A percentile compares a stretch with the other conserved stretches of the same genome.
phyloP scores from a whole-genome alignment of 257 asterid species.

The Primulina huaijiensis region DNA sequence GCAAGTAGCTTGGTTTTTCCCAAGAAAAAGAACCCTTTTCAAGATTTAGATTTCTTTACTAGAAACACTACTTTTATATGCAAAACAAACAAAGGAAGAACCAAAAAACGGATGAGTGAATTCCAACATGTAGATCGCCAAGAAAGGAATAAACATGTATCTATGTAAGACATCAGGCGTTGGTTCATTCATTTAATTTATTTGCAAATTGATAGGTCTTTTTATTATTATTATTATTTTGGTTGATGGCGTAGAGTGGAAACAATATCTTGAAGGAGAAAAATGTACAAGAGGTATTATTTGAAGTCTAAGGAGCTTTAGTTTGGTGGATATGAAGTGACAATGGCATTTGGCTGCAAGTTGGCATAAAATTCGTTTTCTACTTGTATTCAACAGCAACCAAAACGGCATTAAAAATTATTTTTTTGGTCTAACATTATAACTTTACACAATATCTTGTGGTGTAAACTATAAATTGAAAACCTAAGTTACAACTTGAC shows the following conservation, averaged over 20 bases:
- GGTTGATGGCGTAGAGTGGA: conserved; percentile 27
- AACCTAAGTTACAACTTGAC: too few species aligned
- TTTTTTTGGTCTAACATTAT: too few species aligned
- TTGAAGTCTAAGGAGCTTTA: not conserved
- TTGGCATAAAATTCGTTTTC: not conserved
- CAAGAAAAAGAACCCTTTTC: conserved; percentile 20
- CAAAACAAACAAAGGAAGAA: not conserved
- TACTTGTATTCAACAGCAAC: not conserved
- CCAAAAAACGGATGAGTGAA: not conserved
- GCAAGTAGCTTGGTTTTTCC: not conserved
- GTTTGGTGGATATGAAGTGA: not conserved
- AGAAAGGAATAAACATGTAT: not conserved
- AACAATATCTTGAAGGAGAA: conserved; percentile 20
- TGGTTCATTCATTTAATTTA: conserved; percentile 19
- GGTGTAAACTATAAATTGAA: too few species aligned
- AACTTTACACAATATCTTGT: too few species aligned
- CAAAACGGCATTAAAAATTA: too few species aligned
- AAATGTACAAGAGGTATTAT: not conserved
- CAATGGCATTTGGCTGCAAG: not conserved
- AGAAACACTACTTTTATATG: not conserved
- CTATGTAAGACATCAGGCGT: not conserved
- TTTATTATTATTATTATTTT: too few species aligned
- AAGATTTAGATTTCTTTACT: not conserved
- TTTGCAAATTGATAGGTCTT: not conserved
- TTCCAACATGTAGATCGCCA: not conserved